Conservation (phyloP, 1,139 yeast species). For the Taiozyma sp. region DNA sequence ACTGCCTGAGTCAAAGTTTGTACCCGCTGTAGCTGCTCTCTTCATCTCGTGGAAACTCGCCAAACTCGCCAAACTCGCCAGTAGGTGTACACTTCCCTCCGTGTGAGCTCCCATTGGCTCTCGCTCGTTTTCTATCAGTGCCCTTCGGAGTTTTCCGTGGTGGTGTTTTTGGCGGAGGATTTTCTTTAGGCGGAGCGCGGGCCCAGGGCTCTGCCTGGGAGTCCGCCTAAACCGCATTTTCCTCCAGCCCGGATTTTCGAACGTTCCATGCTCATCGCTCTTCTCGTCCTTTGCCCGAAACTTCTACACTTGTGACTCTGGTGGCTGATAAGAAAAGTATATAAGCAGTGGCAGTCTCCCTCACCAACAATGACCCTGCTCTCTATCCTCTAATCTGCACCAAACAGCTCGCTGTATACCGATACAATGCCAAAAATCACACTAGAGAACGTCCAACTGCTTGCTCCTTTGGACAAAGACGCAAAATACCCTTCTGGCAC, state of each 20-base stretch:
- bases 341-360: no score
- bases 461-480: conserved; percentile 56
- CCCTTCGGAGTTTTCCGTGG: neutral
- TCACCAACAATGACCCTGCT: no score
- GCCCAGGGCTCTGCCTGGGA: neutral
- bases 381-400: no score
- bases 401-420: no score
- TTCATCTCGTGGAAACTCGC: neutral
- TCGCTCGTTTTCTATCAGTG: neutral
- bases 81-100: no score
- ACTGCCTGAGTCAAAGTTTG: neutral
- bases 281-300: no score
- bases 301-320: no score
- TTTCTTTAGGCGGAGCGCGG: no score
- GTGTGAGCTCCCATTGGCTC: neutral
- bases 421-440: conserved; percentile 8
- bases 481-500: conserved; percentile 56
- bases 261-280: no score
- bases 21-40: neutral
- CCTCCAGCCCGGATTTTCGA: no score
- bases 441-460: conserved; percentile 58
- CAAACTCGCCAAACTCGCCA: no score
- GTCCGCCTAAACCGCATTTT: neutral
- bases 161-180: neutral
- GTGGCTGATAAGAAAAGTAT: no score